Base-by-base conservation (phyloP, 345 rosid genomes). In the Raphanus raphanistrum region DNA sequence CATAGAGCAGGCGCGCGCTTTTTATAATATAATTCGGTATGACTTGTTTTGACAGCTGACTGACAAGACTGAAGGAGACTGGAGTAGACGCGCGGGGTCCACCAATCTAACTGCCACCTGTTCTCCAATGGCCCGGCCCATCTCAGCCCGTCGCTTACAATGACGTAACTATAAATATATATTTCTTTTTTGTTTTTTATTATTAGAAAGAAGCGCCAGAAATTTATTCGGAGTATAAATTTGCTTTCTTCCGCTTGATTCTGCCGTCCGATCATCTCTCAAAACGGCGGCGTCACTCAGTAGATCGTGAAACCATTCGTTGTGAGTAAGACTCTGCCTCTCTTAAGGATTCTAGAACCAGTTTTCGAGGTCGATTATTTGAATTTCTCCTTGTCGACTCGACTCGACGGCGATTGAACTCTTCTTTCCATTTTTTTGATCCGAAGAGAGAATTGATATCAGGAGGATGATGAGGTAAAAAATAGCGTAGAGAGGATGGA, bases 401-500 rank as follows among this genome's bases (percentile, higher is more conserved):
- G 21, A 21, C 21, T 21, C 21, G 21, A 21, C 21, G 21, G 21
- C 21, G 21, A 21, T 21, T 21, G 21, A 21, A 21, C 21, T 21
- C 21, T 21, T 21, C 21, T 21, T 21, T 21, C 21, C 21, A 21
- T 21, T 21, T 21, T 21, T 8, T 2, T 7, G 43, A 8, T 41
- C 48, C 48, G 8, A 7, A 6, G 10, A 35, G 10, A 35, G 41
- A 41, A 8, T 41, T 41, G 48, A 41, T 41, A 15, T 43, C 4
- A 5, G 15, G 4, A 10, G 43, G 50, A 43, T 45, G 57, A 79
- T 21, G 21, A 21, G 21, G 21, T 21, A 21, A 21, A 21, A 21
- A 21, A 21, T 21, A 21, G 21, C 21, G 21, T 28, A 79, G 64
- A 70, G 74, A 64, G 66, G 66, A 90, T 95, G 99, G 98, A 90